phyloP scores from a whole-genome alignment of 768 basidiomycete species.

The Ephemerocybe angulata region DNA sequence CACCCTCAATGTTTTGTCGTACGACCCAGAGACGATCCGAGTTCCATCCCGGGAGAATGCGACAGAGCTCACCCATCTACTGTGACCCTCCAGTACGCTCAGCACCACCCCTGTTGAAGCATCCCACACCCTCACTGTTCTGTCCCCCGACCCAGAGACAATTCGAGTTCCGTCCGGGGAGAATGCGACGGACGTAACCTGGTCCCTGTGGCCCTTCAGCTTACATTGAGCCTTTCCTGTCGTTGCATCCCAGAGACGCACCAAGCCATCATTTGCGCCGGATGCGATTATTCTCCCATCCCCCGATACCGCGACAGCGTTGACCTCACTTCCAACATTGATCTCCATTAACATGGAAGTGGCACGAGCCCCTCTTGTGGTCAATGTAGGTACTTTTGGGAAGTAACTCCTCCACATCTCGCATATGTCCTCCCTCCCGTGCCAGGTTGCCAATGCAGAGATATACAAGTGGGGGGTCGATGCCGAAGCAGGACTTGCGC shows the following conservation, averaged over 20 bases:
- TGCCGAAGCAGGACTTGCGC: background rate
- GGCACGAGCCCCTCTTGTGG: background rate
- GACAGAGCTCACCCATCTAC: conserved; percentile 13
- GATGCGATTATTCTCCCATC: conserved; percentile 21
- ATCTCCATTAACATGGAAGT: background rate
- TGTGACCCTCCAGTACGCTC: conserved; percentile 11
- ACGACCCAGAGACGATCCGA: background rate
- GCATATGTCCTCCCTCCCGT: background rate
- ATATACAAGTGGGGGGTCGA: conserved; percentile 6
- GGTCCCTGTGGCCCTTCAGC: conserved; percentile 7
- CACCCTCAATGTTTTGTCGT: background rate
- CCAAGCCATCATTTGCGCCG: conserved; percentile 23
- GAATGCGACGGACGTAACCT: conserved; percentile 16
- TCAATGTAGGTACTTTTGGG: background rate
- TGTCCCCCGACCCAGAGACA: conserved; percentile 13
- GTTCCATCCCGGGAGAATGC: conserved; percentile 15
- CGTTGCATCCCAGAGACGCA: conserved; percentile 7
- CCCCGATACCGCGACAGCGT: background rate
- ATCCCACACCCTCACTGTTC: conserved; percentile 20
- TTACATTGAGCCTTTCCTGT: background rate
- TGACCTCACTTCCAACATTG: background rate
- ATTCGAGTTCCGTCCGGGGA: conserved; percentile 17
- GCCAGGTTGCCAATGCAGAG: conserved; percentile 2
- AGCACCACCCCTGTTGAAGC: conserved; percentile 8
- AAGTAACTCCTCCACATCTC: background rate